Evolutionary conservation across 73 alveolate genomes (phyloP).

Genomic region (Paramecium primaurelia): DNA sequence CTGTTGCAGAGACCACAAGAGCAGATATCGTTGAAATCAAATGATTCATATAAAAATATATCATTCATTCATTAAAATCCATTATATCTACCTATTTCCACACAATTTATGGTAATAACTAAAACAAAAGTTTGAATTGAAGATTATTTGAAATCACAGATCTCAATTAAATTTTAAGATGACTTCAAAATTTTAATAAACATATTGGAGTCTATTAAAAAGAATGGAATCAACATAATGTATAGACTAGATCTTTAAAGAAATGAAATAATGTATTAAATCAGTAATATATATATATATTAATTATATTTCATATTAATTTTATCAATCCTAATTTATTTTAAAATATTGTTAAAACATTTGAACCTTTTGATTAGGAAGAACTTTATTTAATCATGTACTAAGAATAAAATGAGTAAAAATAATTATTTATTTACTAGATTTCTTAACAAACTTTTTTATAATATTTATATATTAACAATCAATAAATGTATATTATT

Average conservation of each 20-base stretch:
- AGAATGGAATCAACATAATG: not conserved
- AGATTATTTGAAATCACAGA: not conserved
- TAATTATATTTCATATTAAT: not conserved
- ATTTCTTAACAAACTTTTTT: not conserved
- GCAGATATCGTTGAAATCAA: constrained; percentile 58
- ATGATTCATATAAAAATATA: not conserved
- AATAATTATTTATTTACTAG: not conserved
- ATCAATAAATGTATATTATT: not conserved
- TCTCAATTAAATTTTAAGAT: not conserved
- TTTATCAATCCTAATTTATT: not conserved
- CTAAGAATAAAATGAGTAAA: not conserved
- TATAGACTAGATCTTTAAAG: not conserved
- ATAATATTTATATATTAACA: not conserved
- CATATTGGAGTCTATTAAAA: not conserved
- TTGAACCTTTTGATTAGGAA: not conserved
- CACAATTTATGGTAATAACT: not conserved
- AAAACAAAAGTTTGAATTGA: not conserved
- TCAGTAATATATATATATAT: not conserved
- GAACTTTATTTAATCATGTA: not conserved
- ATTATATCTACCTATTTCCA: not conserved
- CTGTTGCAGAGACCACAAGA: constrained; percentile 47
- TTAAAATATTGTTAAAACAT: not conserved
- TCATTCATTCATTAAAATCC: not conserved
- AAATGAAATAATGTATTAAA: not conserved
- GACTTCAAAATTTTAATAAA: not conserved